phyloP scores from a whole-genome alignment of 116 monocot species.

The Iris pallida region DNA sequence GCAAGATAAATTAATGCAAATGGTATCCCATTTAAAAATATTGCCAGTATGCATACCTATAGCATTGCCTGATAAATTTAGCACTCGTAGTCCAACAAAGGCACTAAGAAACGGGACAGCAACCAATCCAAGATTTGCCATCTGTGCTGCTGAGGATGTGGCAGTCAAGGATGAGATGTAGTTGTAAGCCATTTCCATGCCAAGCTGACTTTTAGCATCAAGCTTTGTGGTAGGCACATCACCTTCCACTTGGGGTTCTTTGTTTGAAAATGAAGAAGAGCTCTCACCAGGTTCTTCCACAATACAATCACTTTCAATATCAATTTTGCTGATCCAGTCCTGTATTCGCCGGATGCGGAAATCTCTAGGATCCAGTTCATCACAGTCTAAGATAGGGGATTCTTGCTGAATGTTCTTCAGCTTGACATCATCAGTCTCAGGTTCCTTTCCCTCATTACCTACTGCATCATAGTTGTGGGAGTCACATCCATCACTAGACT shows the following conservation, averaged over 20 bases:
- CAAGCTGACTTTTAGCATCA: slow-evolving; percentile 40
- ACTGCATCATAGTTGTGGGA: slow-evolving; percentile 3
- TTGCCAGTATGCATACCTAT: slow-evolving; percentile 48
- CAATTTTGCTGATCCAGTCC: slow-evolving; percentile 77
- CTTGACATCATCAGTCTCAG: slow-evolving; percentile 8
- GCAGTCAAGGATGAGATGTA: slow-evolving; percentile 68
- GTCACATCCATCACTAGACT: slow-evolving; percentile 11
- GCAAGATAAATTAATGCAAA: no score
- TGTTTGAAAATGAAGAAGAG: slow-evolving; percentile 13
- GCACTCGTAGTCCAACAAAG: slow-evolving; percentile 40
- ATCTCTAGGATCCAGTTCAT: slow-evolving; percentile 26
- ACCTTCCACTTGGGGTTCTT: slow-evolving; percentile 17
- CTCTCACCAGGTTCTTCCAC: slow-evolving; percentile 49
- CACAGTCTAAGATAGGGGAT: slow-evolving; percentile 6
- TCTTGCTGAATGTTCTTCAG: slow-evolving; percentile 5
- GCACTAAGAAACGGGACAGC: slow-evolving; percentile 60
- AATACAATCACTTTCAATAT: slow-evolving; percentile 23
- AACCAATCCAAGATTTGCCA: slow-evolving; percentile 74
- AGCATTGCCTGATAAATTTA: slow-evolving; percentile 78
- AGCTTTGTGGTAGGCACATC: slow-evolving; percentile 11
- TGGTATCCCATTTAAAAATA: background rate
- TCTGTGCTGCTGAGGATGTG: slow-evolving; percentile 57
- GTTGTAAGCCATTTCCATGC: slow-evolving; percentile 58
- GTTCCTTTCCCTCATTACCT: slow-evolving; percentile 8
- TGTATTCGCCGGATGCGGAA: slow-evolving; percentile 54